Evolutionary conservation across 352 stramenopile genomes (phyloP).

Genomic region (Salisapilia sapeloensis): DNA sequence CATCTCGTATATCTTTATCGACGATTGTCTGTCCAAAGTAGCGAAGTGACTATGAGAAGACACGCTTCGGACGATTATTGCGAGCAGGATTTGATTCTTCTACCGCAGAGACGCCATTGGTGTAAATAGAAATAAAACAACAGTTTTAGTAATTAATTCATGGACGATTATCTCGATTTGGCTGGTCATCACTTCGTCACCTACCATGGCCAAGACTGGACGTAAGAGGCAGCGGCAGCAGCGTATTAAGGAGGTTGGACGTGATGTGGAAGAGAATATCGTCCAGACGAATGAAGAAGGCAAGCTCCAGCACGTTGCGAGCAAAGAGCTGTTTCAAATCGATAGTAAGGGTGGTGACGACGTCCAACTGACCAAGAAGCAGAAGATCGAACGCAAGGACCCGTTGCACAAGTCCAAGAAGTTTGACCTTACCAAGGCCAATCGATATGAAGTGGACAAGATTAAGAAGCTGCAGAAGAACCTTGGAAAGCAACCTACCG

Average conservation of each 20-base stretch:
- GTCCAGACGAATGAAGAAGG: conserved; percentile 58
- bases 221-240: conserved; percentile 39
- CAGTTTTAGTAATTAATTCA: no score
- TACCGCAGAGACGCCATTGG: no score
- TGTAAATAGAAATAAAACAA: no score
- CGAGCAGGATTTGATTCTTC: no score
- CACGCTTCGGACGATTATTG: no score
- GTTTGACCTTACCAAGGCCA: conserved; percentile 37
- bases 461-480: conserved; percentile 38
- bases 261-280: conserved; percentile 60
- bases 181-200: no score
- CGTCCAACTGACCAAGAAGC: conserved; percentile 40
- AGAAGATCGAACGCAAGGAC: conserved; percentile 52
- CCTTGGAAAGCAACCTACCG: conserved; percentile 3
- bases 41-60: no score
- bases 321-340: conserved; percentile 65
- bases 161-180: no score
- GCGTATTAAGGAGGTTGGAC: conserved; percentile 45
- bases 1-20: no score
- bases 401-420: conserved; percentile 58
- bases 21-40: no score
- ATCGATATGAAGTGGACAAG: conserved; percentile 28
- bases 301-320: conserved; percentile 54
- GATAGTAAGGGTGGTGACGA: conserved; percentile 39
- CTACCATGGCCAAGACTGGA: conserved; percentile 27